Base-by-base conservation (phyloP, 2,329 filamentous ascomycete genomes). In the Blumeriella jaapii region DNA sequence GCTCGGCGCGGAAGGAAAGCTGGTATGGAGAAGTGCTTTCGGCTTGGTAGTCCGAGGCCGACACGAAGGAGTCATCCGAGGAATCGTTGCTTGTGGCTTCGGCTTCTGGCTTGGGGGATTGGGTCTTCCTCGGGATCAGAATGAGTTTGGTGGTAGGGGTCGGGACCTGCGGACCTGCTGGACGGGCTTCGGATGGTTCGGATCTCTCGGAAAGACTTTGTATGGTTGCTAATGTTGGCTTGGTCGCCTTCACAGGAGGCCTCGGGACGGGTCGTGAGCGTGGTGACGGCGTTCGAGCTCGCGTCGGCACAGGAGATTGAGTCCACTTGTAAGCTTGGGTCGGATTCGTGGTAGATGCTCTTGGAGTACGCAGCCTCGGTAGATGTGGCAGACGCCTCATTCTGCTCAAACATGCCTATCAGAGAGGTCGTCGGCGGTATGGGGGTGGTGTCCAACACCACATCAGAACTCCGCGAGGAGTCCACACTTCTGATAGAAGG, bases 391-490 rank as follows among this genome's bases (percentile, higher is more conserved):
- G 43, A 34, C 28, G 40, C 39, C 12, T 27, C 42, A 26, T 60
- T 65, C 43, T 66, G 62, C 57, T 86, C 80, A 46, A 84, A 84
- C 60, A 82, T 66, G 24, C 70, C 70, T 35, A 84, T 77, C 13
- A 84, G 61, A 4, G 74, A 70, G 3, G 64, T 72, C 0, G 78
- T 78, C 0, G 78, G 67, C 15, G 69, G 61, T 31, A 81, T 76
- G 5, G 73, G 62, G 1, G 63, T 67, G 7, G 69, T 69, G 51
- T 82, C 72, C 9, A 65, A 59, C 11, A 59, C 44, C 22, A 61
- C 59, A 34, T 55, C 47, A 15, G 34, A 39, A 30, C 45, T 49
- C 19, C 30, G 45, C 8, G 44, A 43, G 6, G 47, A 47, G 28
- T 40, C 42, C 18, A 33, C 16, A 36, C 47, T 52, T 29, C 44